phyloP scores from a whole-genome alignment of 345 rosid species.

The Linum trigynum region DNA sequence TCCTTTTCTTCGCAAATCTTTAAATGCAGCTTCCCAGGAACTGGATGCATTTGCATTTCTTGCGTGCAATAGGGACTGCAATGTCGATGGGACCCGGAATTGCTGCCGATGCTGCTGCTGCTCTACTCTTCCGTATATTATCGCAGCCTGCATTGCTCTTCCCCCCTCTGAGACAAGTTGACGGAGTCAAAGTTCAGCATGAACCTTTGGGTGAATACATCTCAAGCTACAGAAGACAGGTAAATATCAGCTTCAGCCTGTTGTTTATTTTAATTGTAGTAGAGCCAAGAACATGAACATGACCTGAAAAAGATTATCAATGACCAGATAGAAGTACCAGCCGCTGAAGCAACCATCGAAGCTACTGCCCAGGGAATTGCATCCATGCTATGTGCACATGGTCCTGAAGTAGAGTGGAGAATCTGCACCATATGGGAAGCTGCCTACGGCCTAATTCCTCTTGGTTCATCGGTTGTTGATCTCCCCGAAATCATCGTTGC shows the following conservation, averaged over 20 bases:
- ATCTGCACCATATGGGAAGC: slow-evolving; percentile 99
- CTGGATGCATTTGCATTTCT: slow-evolving; percentile 98
- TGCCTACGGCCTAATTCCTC: slow-evolving; percentile 88
- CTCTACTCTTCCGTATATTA: slow-evolving; percentile 83
- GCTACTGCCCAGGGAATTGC: slow-evolving; percentile 99
- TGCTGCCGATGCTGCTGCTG: slow-evolving; percentile 99
- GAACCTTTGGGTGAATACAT: slow-evolving; percentile 63
- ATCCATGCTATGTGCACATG: slow-evolving; percentile 98
- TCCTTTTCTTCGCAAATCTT: too few species aligned
- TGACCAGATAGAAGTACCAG: slow-evolving; percentile 83
- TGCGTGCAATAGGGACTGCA: slow-evolving; percentile 95
- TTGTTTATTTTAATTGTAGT: background rate
- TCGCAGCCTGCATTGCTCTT: slow-evolving; percentile 95
- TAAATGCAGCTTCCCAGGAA: slow-evolving; percentile 77
- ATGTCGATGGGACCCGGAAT: slow-evolving; percentile 99
- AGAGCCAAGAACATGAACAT: slow-evolving; percentile 12
- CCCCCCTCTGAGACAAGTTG: slow-evolving; percentile 88
- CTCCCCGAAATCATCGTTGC: slow-evolving; percentile 95
- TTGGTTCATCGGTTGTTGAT: slow-evolving; percentile 92
- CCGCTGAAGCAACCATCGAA: slow-evolving; percentile 95
- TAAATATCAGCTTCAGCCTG: background rate
- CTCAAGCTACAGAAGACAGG: slow-evolving; percentile 83
- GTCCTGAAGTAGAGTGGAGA: slow-evolving; percentile 99
- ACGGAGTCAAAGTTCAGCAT: slow-evolving; percentile 74
- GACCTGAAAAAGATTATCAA: slow-evolving; percentile 14